A percentile compares a stretch with the other conserved stretches of the same genome.
Evolutionary conservation across 768 basidiomycete genomes (phyloP).

Genomic region (Russula sp.): DNA sequence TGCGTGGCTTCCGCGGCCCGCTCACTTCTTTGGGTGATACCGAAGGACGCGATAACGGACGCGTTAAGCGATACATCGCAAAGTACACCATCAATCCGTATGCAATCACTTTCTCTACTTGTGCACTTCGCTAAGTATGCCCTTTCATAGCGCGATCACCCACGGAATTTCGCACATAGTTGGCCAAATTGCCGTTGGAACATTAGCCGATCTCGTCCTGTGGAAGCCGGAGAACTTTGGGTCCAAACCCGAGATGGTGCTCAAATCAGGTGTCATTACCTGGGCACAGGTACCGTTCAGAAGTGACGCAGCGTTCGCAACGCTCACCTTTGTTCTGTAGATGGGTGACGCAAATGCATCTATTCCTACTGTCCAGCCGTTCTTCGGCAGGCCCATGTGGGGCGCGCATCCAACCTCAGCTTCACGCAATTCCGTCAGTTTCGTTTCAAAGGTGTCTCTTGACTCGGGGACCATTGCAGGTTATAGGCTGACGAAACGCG

Average conservation of each 20-base stretch:
- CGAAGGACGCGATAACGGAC: slow-evolving; percentile 69
- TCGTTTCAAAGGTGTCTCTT: slow-evolving; percentile 76
- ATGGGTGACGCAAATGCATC: slow-evolving; percentile 97
- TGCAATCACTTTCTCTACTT: slow-evolving; percentile 31
- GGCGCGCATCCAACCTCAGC: slow-evolving; percentile 72
- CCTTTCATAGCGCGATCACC: slow-evolving; percentile 66
- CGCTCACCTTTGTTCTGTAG: slow-evolving; percentile 34
- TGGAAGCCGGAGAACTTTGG: slow-evolving; percentile 97
- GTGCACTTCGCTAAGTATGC: neutral
- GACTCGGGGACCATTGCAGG: slow-evolving; percentile 49
- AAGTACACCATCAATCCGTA: slow-evolving; percentile 99
- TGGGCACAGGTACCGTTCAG: slow-evolving; percentile 63
- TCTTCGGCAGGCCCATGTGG: slow-evolving; percentile 90
- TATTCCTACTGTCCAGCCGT: slow-evolving; percentile 93
- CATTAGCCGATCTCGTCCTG: slow-evolving; percentile 88
- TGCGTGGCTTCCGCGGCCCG: slow-evolving; percentile 75
- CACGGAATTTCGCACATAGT: slow-evolving; percentile 88
- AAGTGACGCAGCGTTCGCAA: neutral
- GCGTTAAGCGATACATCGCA: slow-evolving; percentile 91
- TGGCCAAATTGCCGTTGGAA: slow-evolving; percentile 76
- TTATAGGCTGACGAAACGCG: slow-evolving; percentile 66
- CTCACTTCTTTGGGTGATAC: slow-evolving; percentile 62
- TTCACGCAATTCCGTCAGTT: slow-evolving; percentile 77
- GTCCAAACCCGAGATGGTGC: slow-evolving; percentile 84
- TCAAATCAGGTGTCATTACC: slow-evolving; percentile 92